Evolutionary conservation across 2,329 filamentous ascomycete genomes (phyloP).

Genomic region (Pseudocercospora cruenta): DNA sequence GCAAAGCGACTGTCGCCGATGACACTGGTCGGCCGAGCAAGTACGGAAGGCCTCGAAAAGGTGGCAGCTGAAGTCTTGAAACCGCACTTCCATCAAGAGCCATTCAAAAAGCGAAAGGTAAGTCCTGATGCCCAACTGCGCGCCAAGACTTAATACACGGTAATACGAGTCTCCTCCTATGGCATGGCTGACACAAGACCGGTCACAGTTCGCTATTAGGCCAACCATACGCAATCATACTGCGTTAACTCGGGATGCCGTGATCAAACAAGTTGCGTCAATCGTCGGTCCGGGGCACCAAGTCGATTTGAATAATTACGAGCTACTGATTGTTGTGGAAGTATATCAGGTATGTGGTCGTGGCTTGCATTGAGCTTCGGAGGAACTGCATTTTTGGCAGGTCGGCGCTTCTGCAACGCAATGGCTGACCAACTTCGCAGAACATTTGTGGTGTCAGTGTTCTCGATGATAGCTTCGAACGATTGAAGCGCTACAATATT

Average conservation of each 20-base stretch:
- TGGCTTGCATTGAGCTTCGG: conserved; percentile 17
- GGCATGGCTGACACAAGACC: conserved; percentile 9
- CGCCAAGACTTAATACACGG: neutral
- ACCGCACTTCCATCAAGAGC: conserved; percentile 63
- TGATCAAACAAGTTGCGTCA: conserved; percentile 73
- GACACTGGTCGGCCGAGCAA: conserved; percentile 66
- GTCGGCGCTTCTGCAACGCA: conserved; percentile 3
- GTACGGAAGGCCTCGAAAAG: conserved; percentile 67
- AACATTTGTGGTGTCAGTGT: conserved; percentile 79
- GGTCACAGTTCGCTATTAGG: conserved; percentile 75
- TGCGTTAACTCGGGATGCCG: conserved; percentile 65
- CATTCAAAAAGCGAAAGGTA: conserved; percentile 57
- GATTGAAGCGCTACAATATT: conserved; percentile 76
- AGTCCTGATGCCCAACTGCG: conserved; percentile 27
- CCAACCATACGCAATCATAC: conserved; percentile 76
- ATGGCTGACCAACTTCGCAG: conserved; percentile 46
- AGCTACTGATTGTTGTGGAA: conserved; percentile 78
- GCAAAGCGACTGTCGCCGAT: conserved; percentile 65
- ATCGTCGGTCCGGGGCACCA: conserved; percentile 69
- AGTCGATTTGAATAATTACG: conserved; percentile 76
- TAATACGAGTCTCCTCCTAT: neutral
- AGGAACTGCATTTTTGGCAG: conserved; percentile 1
- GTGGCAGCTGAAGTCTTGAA: conserved; percentile 66
- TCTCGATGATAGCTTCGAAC: conserved; percentile 73
- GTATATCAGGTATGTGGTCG: conserved; percentile 70